phyloP scores from a whole-genome alignment of 2,329 filamentous ascomycete genomes.

The Clonostachys solani region DNA sequence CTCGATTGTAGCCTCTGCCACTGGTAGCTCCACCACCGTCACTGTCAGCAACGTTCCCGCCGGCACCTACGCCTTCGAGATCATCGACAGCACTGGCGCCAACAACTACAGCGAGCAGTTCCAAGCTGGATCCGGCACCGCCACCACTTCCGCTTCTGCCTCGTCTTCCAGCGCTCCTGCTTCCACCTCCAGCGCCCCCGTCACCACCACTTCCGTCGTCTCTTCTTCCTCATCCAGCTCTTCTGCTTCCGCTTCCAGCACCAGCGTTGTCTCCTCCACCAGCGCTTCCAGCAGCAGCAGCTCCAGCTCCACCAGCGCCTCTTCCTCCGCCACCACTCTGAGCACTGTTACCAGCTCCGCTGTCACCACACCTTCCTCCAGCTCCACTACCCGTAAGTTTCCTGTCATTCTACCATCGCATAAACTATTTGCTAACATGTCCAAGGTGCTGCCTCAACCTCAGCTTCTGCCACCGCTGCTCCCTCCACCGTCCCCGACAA shows the following conservation, averaged over 20 bases:
- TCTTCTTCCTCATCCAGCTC: conserved; percentile 5
- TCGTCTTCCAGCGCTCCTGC: conserved; percentile 4
- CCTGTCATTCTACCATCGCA: too few relatives aligned
- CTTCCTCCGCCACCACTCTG: conserved; percentile 1
- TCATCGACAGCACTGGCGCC: conserved; percentile 17
- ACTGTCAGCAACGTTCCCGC: conserved; percentile 15
- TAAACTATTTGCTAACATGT: too few relatives aligned
- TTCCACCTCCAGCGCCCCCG: conserved; percentile 3
- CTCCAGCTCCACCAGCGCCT: too few relatives aligned
- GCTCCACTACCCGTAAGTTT: not conserved
- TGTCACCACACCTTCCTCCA: conserved; percentile 9
- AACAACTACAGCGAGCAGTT: not conserved
- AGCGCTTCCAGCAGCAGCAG: conserved; percentile 3
- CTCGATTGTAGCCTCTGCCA: conserved; percentile 7
- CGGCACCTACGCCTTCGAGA: conserved; percentile 27
- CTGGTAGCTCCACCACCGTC: conserved; percentile 16
- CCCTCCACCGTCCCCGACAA: conserved; percentile 12
- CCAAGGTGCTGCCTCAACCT: conserved; percentile 9
- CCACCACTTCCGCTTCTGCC: conserved; percentile 6
- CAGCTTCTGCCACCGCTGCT: conserved; percentile 1
- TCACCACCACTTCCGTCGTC: not conserved
- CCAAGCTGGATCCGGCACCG: conserved; percentile 3
- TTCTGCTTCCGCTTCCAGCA: conserved; percentile 3
- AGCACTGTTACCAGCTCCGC: conserved; percentile 3
- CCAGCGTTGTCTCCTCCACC: conserved; percentile 8